Percentiles rank a stretch among this genome's conserved stretches.
Conservation (phyloP, 2,329 filamentous ascomycete species). For the Neophaeococcomyces mojaviensis region DNA sequence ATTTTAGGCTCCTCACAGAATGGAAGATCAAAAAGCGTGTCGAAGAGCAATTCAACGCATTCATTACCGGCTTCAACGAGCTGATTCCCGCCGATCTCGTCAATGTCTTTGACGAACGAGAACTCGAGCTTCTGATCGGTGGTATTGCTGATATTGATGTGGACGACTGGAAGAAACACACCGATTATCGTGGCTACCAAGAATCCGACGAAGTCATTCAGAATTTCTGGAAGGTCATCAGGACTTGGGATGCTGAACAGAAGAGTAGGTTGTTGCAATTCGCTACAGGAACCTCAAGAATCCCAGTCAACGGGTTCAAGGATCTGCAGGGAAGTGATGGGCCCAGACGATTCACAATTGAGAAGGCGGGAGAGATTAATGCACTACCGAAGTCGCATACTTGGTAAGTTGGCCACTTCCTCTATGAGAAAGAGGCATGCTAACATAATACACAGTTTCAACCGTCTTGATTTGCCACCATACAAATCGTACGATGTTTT, state of each 20-base stretch:
- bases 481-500: conserved; percentile 85
- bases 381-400: conserved; percentile 97
- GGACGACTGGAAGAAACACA: conserved; percentile 99
- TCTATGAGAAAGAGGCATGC: background rate
- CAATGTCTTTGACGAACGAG: conserved; percentile 97
- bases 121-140: conserved; percentile 90
- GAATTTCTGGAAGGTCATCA: conserved; percentile 95
- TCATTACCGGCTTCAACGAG: conserved; percentile 95
- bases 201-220: conserved; percentile 95
- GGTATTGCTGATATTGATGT: conserved; percentile 99
- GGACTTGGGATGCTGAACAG: conserved; percentile 95
- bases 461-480: conserved; percentile 86
- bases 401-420: conserved; percentile 57
- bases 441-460: conserved; percentile 51
- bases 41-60: conserved; percentile 95
- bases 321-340: conserved; percentile 96
- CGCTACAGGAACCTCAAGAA: conserved; percentile 92
- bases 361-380: conserved; percentile 85
- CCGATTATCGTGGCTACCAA: conserved; percentile 96
- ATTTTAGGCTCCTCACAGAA: conserved; percentile 74
- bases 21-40: conserved; percentile 99
- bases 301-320: conserved; percentile 98
- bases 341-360: conserved; percentile 90
- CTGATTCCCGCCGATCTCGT: conserved; percentile 92
- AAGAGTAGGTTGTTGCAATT: conserved; percentile 95